These are phyloP conservation scores for Camellia sinensis DNA, from an alignment of 148 eudicot genomes.

Conservation along the genomic window DNA sequence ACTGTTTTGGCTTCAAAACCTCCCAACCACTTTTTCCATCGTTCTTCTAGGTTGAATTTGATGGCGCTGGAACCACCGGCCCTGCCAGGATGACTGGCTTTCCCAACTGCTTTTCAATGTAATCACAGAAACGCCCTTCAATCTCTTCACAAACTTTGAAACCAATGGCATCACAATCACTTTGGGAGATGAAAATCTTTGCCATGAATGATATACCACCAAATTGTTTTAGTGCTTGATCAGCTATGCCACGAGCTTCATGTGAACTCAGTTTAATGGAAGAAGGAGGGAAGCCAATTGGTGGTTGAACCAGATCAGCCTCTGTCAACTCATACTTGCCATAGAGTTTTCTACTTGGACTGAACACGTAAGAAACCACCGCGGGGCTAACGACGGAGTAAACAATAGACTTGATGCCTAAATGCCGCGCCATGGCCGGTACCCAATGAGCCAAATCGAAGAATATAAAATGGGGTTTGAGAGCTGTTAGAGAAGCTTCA, in stretches of 20 bases:
- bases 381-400: not conserved
- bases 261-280: constrained; percentile 10
- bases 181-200: constrained; percentile 20
- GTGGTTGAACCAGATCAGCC: constrained; percentile 2
- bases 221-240: constrained; percentile 13
- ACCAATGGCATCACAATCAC: constrained; percentile 42
- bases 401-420: constrained; percentile 2
- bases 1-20: constrained; percentile 27
- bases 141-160: constrained; percentile 47
- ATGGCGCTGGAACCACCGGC: constrained; percentile 45
- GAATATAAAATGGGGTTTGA: constrained; percentile 21
- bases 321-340: not conserved
- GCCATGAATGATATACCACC: constrained; percentile 33
- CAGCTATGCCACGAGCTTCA: constrained; percentile 27
- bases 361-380: not conserved
- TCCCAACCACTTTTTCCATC: constrained; percentile 39
- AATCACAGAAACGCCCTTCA: constrained; percentile 34
- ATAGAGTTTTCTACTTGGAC: not conserved
- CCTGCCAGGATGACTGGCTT: constrained; percentile 51
- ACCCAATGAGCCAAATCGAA: constrained; percentile 25
- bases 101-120: constrained; percentile 23
- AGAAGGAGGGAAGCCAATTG: not conserved
- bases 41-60: constrained; percentile 30
- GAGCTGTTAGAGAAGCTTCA: not conserved
- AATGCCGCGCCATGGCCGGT: constrained; percentile 7